These are phyloP conservation scores for Neocucurbitaria cava DNA, from an alignment of 2,329 filamentous ascomycete genomes.

Conservation along the genomic window DNA sequence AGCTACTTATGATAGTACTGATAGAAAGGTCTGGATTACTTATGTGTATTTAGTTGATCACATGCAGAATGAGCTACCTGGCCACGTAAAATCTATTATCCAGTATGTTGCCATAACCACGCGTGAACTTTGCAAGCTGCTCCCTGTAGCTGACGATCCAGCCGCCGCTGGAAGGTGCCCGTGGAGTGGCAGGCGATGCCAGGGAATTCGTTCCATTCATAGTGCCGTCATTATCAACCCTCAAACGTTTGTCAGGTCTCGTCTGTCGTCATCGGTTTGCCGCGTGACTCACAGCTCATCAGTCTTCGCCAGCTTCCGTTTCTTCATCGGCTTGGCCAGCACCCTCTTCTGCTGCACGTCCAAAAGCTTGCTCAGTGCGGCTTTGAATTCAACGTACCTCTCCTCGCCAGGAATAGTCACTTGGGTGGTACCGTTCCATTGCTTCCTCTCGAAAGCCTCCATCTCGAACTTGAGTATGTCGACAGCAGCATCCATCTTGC, in stretches of 20 bases:
- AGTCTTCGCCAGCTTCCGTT: not conserved
- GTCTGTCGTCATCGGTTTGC: not conserved
- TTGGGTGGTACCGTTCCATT: not conserved
- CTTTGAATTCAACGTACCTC: constrained; percentile 17
- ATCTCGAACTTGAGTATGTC: constrained; percentile 26
- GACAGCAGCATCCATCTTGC: constrained; percentile 38
- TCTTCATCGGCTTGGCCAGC: constrained; percentile 9
- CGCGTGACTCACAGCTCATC: constrained; percentile 3
- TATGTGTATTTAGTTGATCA: too few relatives aligned
- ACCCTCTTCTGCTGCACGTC: constrained; percentile 24
- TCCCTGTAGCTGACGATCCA: too few relatives aligned
- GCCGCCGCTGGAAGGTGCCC: not conserved
- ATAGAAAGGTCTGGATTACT: too few relatives aligned
- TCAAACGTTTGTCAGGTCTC: not conserved
- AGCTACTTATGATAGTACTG: too few relatives aligned
- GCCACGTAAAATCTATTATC: too few relatives aligned
- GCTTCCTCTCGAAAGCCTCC: not conserved
- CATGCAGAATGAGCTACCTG: too few relatives aligned
- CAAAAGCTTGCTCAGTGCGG: constrained; percentile 27
- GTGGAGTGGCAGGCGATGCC: not conserved
- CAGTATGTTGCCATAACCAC: too few relatives aligned
- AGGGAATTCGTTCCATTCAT: not conserved
- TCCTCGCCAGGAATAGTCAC: not conserved
- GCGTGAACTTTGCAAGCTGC: too few relatives aligned
- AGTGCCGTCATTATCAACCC: not conserved